Conservation (phyloP, 768 basidiomycete genomes). For the Hericium rajendrae region DNA sequence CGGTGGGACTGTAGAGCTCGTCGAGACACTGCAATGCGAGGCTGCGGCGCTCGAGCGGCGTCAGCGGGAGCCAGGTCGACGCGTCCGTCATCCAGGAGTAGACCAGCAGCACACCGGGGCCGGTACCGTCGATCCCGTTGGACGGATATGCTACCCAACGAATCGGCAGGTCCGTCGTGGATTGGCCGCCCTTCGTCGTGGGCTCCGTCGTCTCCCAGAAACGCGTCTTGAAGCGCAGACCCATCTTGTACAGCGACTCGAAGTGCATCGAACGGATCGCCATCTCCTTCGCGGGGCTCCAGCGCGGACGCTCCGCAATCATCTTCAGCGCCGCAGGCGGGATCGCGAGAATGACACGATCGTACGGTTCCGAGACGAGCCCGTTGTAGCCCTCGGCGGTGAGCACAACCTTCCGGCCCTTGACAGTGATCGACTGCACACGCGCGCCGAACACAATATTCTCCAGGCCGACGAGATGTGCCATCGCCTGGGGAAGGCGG, state of each 20-base stretch:
- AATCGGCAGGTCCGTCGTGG: conserved; percentile 13
- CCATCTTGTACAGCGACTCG: conserved; percentile 18
- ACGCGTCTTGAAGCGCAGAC: conserved; percentile 14
- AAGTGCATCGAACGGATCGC: conserved; percentile 19
- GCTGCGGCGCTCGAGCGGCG: conserved; percentile 11
- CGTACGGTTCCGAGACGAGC: conserved; percentile 5
- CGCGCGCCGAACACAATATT: conserved; percentile 16
- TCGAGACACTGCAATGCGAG: conserved; percentile 16
- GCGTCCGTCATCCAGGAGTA: conserved; percentile 22
- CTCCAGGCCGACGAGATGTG: conserved; percentile 11
- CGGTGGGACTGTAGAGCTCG: conserved; percentile 6
- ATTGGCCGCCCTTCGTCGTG: conserved; percentile 9
- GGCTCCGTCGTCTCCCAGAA: conserved; percentile 12
- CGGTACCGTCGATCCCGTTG: conserved; percentile 10
- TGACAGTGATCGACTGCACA: conserved; percentile 4
- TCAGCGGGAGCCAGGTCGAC: conserved; percentile 14
- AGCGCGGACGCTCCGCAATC: conserved; percentile 16
- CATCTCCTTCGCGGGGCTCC: conserved; percentile 14
- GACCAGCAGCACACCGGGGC: conserved; percentile 19
- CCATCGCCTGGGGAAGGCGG: conserved; percentile 16
- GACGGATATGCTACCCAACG: conserved; percentile 15
- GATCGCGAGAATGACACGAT: conserved; percentile 16
- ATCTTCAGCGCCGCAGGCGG: conserved; percentile 18
- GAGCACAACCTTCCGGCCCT: conserved; percentile 9
- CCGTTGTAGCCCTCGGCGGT: background rate